Percentiles rank a stretch among this genome's conserved stretches.
phyloP scores from a whole-genome alignment of 768 basidiomycete genomes.

The Mycena metata region DNA sequence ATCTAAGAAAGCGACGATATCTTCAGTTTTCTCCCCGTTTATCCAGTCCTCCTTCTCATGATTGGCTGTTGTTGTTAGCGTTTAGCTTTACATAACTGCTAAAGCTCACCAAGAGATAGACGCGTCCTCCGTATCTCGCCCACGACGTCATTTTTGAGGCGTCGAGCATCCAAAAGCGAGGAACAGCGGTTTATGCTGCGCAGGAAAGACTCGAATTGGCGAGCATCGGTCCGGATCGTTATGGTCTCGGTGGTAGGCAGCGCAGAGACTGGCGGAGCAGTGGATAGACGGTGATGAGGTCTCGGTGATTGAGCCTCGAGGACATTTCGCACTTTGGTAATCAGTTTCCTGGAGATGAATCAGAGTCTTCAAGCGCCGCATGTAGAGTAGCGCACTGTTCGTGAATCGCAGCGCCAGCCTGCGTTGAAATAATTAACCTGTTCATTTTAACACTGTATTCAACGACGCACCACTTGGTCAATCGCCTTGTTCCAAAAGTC shows the following conservation, averaged over 20 bases:
- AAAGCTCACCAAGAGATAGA: slow-evolving; percentile 70
- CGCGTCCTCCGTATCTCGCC: slow-evolving; percentile 91
- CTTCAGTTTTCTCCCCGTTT: slow-evolving; percentile 86
- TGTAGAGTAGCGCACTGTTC: slow-evolving; percentile 56
- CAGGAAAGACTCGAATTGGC: slow-evolving; percentile 93
- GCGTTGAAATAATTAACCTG: slow-evolving; percentile 13
- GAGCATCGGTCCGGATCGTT: slow-evolving; percentile 83
- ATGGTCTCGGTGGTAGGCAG: slow-evolving; percentile 74
- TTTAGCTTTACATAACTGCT: neutral
- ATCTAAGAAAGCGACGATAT: slow-evolving; percentile 88
- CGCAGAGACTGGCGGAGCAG: slow-evolving; percentile 50
- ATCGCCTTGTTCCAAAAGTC: slow-evolving; percentile 97
- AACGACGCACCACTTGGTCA: slow-evolving; percentile 84
- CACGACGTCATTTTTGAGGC: slow-evolving; percentile 92
- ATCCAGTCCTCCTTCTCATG: slow-evolving; percentile 93
- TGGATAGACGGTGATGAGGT: slow-evolving; percentile 58
- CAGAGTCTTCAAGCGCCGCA: slow-evolving; percentile 19
- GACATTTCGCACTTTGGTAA: slow-evolving; percentile 88
- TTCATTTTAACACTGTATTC: slow-evolving; percentile 6
- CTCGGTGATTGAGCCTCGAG: slow-evolving; percentile 84
- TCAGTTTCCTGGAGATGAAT: slow-evolving; percentile 72
- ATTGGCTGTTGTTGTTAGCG: slow-evolving; percentile 63
- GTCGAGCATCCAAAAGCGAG: slow-evolving; percentile 88
- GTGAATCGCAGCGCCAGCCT: slow-evolving; percentile 67
- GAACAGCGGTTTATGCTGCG: slow-evolving; percentile 86